These are phyloP conservation scores for Nadsonia commutata DNA, from an alignment of 1,139 yeast genomes.

Conservation along the genomic window DNA sequence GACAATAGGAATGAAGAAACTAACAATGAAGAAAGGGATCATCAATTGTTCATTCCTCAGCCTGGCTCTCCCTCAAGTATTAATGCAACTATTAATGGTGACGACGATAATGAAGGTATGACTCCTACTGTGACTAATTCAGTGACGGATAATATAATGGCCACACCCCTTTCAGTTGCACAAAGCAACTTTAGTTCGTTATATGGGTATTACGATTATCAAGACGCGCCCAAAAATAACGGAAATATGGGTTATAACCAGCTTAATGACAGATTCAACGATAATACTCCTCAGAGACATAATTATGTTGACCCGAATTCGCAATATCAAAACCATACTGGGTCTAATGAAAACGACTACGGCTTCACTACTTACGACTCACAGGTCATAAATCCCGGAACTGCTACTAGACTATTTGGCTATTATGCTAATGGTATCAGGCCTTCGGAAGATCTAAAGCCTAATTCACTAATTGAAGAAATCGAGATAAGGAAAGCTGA, in stretches of 20 bases:
- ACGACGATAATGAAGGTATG: neutral
- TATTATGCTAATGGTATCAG: neutral
- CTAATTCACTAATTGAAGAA: constrained; percentile 23
- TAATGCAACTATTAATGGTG: neutral
- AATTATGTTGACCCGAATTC: no score
- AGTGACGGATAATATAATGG: neutral
- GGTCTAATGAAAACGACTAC: neutral
- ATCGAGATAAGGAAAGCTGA: constrained; percentile 24
- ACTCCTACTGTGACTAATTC: neutral
- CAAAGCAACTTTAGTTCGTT: neutral
- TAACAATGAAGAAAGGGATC: no score
- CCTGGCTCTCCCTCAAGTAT: neutral
- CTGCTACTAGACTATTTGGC: neutral
- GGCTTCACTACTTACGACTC: neutral
- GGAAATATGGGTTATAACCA: no score
- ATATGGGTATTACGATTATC: neutral
- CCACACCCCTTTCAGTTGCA: neutral
- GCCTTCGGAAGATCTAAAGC: constrained; percentile 11
- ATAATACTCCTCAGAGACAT: no score
- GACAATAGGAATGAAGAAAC: no score
- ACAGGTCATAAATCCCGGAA: neutral
- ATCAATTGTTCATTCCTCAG: no score
- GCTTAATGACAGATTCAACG: no score
- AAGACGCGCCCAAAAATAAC: neutral
- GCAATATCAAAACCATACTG: no score